Base-by-base conservation (phyloP, 2,329 filamentous ascomycete genomes). In the Cytospora leucostoma region DNA sequence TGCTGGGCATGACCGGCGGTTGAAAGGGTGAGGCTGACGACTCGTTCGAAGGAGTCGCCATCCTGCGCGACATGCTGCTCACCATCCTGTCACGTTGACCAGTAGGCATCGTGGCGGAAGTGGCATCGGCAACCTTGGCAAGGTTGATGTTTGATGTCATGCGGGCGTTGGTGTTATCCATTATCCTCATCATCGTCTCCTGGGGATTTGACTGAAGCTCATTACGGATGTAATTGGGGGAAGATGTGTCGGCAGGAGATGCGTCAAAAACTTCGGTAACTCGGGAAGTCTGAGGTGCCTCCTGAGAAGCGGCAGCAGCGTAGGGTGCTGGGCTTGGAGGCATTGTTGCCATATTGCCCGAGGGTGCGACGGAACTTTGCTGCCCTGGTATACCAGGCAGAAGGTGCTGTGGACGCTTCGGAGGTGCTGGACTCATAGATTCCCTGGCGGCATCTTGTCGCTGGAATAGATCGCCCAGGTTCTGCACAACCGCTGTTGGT, bases 181-280 rank as follows among this genome's bases (percentile, higher is more conserved):
- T 88, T 37, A 89, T 81, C 69, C 82, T 85, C 82, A 88, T 86
- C 81, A 88, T 87, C 57, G 81, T 80, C 69, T 86, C 84, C 62
- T 84, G 84, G 0, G 84, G 83, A 63, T 83, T 84, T n/a, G 76
- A 74, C 71, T 84, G 80, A 7, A 86, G 78, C 69, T 88, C 84
- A 38, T 83, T 79, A 34, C 83, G 81, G 3, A 87, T 76, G 60
- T 76, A 83, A 0, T 82, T 76, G 0, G 82, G 79, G 2, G 80
- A 78, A 6, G 72, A 66, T 7, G 74, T 77, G 27, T 84, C 79
- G 4, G 79, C 77, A 2, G 77, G 75, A 0, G 82, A 78, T 0
- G 76, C 76, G 62, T 89, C 86, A 40, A 83, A 78, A 13, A 89
- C 77, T 72, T 89, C 86, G 33, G 86, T 88, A 13, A 89, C 82